Base-by-base conservation (phyloP, 2,329 filamentous ascomycete genomes). In the Trichoderma cornu-damae region DNA sequence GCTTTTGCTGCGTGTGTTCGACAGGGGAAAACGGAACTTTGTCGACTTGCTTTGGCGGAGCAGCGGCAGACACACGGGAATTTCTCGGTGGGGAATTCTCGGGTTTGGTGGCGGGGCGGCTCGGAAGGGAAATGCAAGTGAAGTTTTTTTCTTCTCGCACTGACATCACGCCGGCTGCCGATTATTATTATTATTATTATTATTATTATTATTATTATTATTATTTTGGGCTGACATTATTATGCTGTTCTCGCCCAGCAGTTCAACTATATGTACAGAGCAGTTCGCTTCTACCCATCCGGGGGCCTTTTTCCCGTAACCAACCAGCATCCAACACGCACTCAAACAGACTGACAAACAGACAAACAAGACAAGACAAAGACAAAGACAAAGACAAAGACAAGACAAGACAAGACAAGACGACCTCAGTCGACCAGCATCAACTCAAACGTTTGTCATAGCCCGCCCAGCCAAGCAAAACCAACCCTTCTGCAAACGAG, bases 131-230 rank as follows among this genome's bases (percentile, higher is more conserved):
- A n/a, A n/a, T n/a, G n/a, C n/a, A n/a, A 7, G 26, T 43, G 30
- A 16, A 20, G 16, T 18, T 46, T 35, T 22, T 58, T 50, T 44
- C 28, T 7, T 35, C n/a, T 4, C 26, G 18, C 14, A 30, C 37
- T 59, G 51, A 59, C 57, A 59, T 59, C 57, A 59, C 57, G 50
- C 51, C 42, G n/a, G n/a, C n/a, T n/a, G n/a, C n/a, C n/a, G n/a
- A n/a, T n/a, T n/a, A n/a, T n/a, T n/a, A n/a, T n/a, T n/a, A n/a
- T n/a, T n/a, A n/a, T n/a, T n/a, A n/a, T n/a, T n/a, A n/a, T n/a
- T n/a, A n/a, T n/a, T n/a, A n/a, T n/a, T n/a, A n/a, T n/a, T n/a
- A n/a, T n/a, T n/a, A n/a, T n/a, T n/a, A n/a, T n/a, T n/a, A n/a
- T n/a, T n/a, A n/a, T n/a, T n/a, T n/a, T n/a, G n/a, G n/a, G n/a